Percentiles rank a stretch among this genome's conserved stretches.
Evolutionary conservation across 768 basidiomycete species (phyloP).

Genomic region (Dacryopinax spathularia): DNA sequence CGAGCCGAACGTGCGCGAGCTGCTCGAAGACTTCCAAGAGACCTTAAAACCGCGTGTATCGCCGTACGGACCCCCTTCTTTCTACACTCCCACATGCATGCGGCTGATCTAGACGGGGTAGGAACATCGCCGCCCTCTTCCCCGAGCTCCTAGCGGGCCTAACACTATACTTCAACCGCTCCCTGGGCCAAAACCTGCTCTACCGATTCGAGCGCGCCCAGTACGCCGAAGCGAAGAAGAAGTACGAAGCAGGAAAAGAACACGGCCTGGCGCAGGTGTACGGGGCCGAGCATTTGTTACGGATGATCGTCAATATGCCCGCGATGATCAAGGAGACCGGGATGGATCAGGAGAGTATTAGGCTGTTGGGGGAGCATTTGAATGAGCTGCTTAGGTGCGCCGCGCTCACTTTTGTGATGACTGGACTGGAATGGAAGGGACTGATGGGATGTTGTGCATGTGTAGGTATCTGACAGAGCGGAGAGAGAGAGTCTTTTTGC

Average conservation of each 20-base stretch:
- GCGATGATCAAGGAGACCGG: constrained; percentile 76
- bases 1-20: constrained; percentile 56
- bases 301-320: constrained; percentile 87
- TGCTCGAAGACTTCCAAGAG: constrained; percentile 64
- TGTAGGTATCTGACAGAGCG: constrained; percentile 67
- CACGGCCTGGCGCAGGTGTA: constrained; percentile 83
- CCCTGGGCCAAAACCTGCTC: constrained; percentile 58
- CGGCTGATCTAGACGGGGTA: background rate
- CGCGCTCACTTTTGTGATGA: background rate
- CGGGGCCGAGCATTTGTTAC: constrained; percentile 83
- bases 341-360: constrained; percentile 80
- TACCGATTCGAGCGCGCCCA: constrained; percentile 94
- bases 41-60: constrained; percentile 28
- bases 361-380: constrained; percentile 73
- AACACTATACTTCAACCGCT: constrained; percentile 55
- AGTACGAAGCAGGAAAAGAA: constrained; percentile 50
- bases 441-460: background rate
- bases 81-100: background rate
- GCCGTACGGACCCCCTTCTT: no score
- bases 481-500: constrained; percentile 54
- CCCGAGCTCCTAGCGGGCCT: constrained; percentile 57
- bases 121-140: background rate
- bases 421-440: background rate
- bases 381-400: constrained; percentile 72
- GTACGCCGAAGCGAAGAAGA: constrained; percentile 63